Evolutionary conservation across 768 basidiomycete genomes (phyloP).

Genomic region (Agaricus bisporus): DNA sequence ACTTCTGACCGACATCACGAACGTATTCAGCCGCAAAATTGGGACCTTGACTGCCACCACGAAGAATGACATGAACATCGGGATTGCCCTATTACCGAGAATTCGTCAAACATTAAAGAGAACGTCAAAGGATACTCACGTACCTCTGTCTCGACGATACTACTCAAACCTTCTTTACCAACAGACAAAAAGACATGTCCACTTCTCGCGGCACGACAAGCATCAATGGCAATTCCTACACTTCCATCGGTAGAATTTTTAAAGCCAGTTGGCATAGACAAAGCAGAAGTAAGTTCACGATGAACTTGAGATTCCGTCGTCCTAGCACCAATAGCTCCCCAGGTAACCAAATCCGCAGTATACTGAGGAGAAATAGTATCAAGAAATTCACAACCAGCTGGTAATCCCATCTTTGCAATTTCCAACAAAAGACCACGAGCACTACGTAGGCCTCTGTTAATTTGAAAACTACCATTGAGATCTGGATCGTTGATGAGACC

Average conservation of each 20-base stretch:
- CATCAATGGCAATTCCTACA: slow-evolving; percentile 88
- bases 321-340: slow-evolving; percentile 95
- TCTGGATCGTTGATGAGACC: slow-evolving; percentile 97
- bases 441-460: slow-evolving; percentile 90
- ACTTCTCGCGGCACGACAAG: slow-evolving; percentile 84
- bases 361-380: slow-evolving; percentile 69
- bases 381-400: slow-evolving; percentile 95
- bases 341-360: slow-evolving; percentile 83
- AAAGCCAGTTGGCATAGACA: slow-evolving; percentile 97
- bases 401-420: slow-evolving; percentile 84
- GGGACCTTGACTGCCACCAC: slow-evolving; percentile 85
- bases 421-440: slow-evolving; percentile 86
- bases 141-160: slow-evolving; percentile 92
- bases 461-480: slow-evolving; percentile 89
- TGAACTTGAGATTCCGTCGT: slow-evolving; percentile 94
- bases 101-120: not conserved
- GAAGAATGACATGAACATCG: slow-evolving; percentile 90
- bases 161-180: slow-evolving; percentile 92
- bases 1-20: slow-evolving; percentile 63
- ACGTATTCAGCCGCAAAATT: slow-evolving; percentile 84
- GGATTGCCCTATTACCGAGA: slow-evolving; percentile 62
- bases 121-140: slow-evolving; percentile 12
- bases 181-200: slow-evolving; percentile 96
- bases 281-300: slow-evolving; percentile 76
- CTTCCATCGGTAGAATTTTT: slow-evolving; percentile 98